Evolutionary conservation across 345 rosid genomes (phyloP).

Genomic region (Eucalyptus marginata): DNA sequence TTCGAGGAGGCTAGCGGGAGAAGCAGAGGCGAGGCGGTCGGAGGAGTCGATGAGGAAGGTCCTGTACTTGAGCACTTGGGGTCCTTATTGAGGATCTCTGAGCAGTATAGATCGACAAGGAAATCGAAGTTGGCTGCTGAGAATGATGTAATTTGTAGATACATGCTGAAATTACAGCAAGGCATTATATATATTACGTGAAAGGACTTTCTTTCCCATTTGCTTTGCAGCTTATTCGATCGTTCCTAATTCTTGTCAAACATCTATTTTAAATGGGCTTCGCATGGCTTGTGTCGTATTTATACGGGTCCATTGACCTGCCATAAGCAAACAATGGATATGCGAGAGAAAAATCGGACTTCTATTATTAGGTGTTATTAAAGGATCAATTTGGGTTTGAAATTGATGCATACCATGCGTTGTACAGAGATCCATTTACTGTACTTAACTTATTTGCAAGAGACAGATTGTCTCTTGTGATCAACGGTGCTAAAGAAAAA

Average conservation of each 20-base stretch:
- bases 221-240: neutral
- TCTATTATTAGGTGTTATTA: neutral
- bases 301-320: neutral
- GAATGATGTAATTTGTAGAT: neutral
- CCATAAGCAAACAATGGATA: neutral
- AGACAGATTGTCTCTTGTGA: neutral
- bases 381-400: neutral
- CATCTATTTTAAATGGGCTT: neutral
- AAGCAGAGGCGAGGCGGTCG: conserved; percentile 5
- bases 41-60: conserved; percentile 41
- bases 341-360: neutral
- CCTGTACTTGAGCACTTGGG: conserved; percentile 55
- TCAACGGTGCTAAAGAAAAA: neutral
- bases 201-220: neutral
- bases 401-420: neutral
- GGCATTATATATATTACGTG: neutral
- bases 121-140: neutral
- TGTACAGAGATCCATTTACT: neutral
- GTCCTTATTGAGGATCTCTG: neutral
- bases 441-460: neutral
- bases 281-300: neutral
- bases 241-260: neutral
- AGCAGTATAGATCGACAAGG: neutral
- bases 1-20: neutral
- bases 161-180: neutral